Conservation (phyloP, 495 filamentous ascomycete genomes). For the Penicillium canescens region DNA sequence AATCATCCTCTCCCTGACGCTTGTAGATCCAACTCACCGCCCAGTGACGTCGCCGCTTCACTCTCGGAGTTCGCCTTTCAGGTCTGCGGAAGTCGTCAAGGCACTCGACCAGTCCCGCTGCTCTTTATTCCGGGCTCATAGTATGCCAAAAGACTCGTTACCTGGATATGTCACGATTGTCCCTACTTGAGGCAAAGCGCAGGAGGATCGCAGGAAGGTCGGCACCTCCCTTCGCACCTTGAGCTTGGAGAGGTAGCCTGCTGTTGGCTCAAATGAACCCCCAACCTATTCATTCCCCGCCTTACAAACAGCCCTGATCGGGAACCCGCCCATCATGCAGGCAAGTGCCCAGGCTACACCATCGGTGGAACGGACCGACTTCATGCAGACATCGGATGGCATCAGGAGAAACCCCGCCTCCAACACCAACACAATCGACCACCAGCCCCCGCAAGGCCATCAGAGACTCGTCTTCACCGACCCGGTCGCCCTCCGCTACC, state of each 20-base stretch:
- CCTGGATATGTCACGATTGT: constrained; percentile 28
- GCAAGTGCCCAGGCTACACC: constrained; percentile 20
- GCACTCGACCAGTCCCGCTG: background rate
- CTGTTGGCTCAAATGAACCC: constrained; percentile 2
- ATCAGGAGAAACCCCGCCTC: constrained; percentile 27
- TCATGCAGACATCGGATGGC: constrained; percentile 21
- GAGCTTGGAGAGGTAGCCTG: constrained; percentile 15
- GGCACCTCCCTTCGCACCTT: constrained; percentile 22
- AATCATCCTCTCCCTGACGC: background rate
- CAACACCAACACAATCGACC: constrained; percentile 19
- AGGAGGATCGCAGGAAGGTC: constrained; percentile 30
- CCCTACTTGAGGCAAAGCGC: constrained; percentile 20
- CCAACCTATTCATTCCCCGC: background rate
- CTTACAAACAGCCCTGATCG: constrained; percentile 1
- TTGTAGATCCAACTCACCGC: constrained; percentile 13
- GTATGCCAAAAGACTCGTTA: constrained; percentile 9
- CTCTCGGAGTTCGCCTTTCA: constrained; percentile 6
- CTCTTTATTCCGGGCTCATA: background rate
- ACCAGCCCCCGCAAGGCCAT: constrained; percentile 30
- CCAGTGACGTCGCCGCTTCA: constrained; percentile 25
- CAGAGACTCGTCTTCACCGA: constrained; percentile 69
- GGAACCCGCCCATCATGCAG: constrained; percentile 22
- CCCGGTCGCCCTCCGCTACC: constrained; percentile 76
- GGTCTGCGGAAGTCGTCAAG: background rate
- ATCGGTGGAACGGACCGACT: constrained; percentile 20